Evolutionary conservation across 2,329 filamentous ascomycete genomes (phyloP).

Genomic region (Dactylellina parvicollis): DNA sequence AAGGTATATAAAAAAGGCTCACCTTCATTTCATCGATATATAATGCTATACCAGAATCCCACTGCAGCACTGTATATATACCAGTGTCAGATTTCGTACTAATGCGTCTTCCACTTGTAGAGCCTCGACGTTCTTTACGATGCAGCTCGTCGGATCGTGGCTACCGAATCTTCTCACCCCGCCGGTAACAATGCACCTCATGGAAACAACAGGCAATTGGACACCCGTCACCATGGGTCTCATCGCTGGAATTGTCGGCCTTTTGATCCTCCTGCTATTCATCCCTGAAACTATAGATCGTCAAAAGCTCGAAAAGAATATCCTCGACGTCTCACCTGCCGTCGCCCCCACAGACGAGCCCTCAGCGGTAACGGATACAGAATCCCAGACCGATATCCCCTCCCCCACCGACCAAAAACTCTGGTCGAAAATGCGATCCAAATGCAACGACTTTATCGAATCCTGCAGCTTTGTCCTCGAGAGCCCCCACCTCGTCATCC

Average conservation of each 20-base stretch:
- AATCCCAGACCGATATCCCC: slow-evolving; percentile 1
- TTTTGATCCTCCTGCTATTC: not conserved
- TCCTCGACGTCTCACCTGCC: not conserved
- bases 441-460: slow-evolving; percentile 26
- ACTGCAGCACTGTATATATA: no score
- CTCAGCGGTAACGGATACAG: not conserved
- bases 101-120: not conserved
- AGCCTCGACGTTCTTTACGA: slow-evolving; percentile 42
- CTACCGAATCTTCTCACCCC: slow-evolving; percentile 26
- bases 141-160: slow-evolving; percentile 37
- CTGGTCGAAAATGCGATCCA: slow-evolving; percentile 3
- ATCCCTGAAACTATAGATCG: slow-evolving; percentile 40
- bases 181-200: slow-evolving; percentile 16
- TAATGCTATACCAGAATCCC: no score
- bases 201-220: slow-evolving; percentile 37
- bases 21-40: not conserved
- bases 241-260: not conserved
- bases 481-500: slow-evolving; percentile 48
- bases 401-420: slow-evolving; percentile 2
- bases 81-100: no score
- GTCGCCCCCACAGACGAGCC: not conserved
- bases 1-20: slow-evolving; percentile 12
- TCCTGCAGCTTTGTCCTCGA: slow-evolving; percentile 48
- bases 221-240: slow-evolving; percentile 12
- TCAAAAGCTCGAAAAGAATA: not conserved